Evolutionary conservation across 768 basidiomycete species (phyloP).

Genomic region (Leccinum variicolor): DNA sequence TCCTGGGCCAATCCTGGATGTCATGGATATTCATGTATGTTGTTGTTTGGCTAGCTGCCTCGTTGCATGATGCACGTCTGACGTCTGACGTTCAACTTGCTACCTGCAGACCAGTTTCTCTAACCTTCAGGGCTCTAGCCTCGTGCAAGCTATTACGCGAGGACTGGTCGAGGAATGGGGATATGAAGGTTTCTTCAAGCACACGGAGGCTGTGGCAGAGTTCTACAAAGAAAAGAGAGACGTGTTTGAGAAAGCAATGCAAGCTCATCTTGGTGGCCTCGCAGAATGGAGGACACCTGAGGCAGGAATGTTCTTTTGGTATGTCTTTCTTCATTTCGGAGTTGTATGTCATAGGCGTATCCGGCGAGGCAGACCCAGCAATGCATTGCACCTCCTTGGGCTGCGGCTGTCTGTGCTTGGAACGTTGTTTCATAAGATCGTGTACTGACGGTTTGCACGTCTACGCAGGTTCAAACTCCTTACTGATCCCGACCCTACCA

Average conservation of each 20-base stretch:
- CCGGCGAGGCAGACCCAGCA: constrained; percentile 1
- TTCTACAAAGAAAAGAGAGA: constrained; percentile 76
- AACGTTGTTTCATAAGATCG: constrained; percentile 7
- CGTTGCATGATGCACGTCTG: constrained; percentile 6
- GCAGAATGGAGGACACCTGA: constrained; percentile 71
- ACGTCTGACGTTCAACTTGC: constrained; percentile 8
- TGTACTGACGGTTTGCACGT: constrained; percentile 16
- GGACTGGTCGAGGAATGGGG: constrained; percentile 71
- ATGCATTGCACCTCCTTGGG: background rate
- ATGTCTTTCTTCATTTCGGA: constrained; percentile 22
- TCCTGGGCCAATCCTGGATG: constrained; percentile 60
- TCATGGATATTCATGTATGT: constrained; percentile 69
- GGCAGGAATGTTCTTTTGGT: constrained; percentile 92
- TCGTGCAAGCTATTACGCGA: constrained; percentile 60
- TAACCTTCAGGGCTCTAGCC: constrained; percentile 62
- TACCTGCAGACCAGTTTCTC: constrained; percentile 54
- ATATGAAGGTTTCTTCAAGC: constrained; percentile 66
- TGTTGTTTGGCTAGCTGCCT: constrained; percentile 12
- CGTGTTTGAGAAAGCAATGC: constrained; percentile 73
- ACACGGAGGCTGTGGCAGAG: constrained; percentile 63
- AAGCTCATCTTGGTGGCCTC: constrained; percentile 71
- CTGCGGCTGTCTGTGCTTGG: constrained; percentile 5
- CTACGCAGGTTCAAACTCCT: constrained; percentile 65
- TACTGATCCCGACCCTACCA: constrained; percentile 32
- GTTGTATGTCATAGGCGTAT: constrained; percentile 4